Percentiles rank a stretch among this genome's conserved stretches.
These are phyloP conservation scores for Malus hybrid DNA, from an alignment of 331 rosid genomes.

Conservation along the genomic window DNA sequence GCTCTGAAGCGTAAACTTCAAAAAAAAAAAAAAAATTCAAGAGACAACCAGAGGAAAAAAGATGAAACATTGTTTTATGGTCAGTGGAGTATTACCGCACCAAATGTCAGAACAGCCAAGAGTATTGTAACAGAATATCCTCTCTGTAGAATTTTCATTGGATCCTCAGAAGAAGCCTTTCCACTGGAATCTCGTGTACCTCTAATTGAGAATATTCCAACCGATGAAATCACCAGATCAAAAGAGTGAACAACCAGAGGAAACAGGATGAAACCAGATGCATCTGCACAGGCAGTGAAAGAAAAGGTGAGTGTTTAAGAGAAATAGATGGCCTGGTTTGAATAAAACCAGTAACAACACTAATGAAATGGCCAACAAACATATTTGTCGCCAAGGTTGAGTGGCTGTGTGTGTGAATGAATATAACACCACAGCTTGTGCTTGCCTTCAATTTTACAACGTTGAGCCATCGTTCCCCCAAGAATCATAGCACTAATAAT, in stretches of 20 bases:
- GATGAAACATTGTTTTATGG: slow-evolving; percentile 10
- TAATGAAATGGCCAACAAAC: neutral
- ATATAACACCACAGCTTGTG: neutral
- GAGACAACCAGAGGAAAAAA: neutral
- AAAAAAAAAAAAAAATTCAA: neutral
- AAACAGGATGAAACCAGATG: slow-evolving; percentile 98
- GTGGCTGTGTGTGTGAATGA: slow-evolving; percentile 3
- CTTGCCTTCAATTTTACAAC: slow-evolving; percentile 88
- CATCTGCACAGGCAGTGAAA: slow-evolving; percentile 56
- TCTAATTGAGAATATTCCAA: slow-evolving; percentile 86
- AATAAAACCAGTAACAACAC: neutral
- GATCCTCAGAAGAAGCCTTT: slow-evolving; percentile 74
- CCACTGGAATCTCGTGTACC: slow-evolving; percentile 75
- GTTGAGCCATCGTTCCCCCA: slow-evolving; percentile 94
- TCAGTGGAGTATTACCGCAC: slow-evolving; percentile 60
- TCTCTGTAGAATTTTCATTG: slow-evolving; percentile 89
- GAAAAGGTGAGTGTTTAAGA: slow-evolving; percentile 11
- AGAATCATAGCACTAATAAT: slow-evolving; percentile 99
- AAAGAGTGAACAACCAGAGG: slow-evolving; percentile 97
- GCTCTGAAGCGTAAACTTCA: slow-evolving; percentile 1
- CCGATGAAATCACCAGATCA: slow-evolving; percentile 84
- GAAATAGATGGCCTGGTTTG: neutral
- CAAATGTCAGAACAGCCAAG: slow-evolving; percentile 85
- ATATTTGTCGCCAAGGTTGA: neutral
- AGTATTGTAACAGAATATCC: slow-evolving; percentile 88